Percentiles rank a stretch among this genome's conserved stretches.
phyloP scores from a whole-genome alignment of 306 rosid genomes.

The Echinosophora koreensis region DNA sequence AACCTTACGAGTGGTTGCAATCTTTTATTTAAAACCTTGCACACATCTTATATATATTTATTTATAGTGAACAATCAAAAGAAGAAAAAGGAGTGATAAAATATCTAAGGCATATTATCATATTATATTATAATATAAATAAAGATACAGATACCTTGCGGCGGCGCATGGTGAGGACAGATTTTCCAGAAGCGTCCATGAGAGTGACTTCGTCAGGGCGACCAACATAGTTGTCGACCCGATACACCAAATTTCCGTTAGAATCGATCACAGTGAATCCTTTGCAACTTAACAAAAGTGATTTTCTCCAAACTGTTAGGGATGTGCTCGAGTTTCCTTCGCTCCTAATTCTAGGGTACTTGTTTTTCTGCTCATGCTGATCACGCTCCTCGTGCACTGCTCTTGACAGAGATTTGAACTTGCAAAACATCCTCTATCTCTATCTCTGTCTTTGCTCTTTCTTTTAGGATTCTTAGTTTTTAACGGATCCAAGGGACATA shows the following conservation, averaged over 20 bases:
- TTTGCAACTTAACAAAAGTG: constrained; percentile 70
- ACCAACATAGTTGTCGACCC: constrained; percentile 78
- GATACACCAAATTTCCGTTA: constrained; percentile 67
- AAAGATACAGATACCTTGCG: constrained; percentile 54
- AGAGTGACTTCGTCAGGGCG: constrained; percentile 68
- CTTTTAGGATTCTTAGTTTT: neutral
- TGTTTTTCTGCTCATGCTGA: constrained; percentile 7
- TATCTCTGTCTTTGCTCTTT: constrained; percentile 13
- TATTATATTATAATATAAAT: no score
- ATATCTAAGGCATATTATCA: no score
- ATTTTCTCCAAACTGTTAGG: constrained; percentile 88
- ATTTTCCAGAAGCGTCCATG: constrained; percentile 81
- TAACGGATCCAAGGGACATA: no score
- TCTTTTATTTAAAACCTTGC: no score
- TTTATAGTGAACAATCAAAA: no score
- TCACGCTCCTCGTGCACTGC: constrained; percentile 59
- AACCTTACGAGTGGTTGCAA: no score
- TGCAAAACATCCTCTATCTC: constrained; percentile 46
- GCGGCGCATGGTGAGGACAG: constrained; percentile 74
- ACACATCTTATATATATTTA: no score
- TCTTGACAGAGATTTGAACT: constrained; percentile 61
- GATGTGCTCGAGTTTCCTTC: constrained; percentile 38
- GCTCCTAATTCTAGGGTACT: constrained; percentile 21
- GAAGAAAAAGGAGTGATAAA: no score
- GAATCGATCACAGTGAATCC: constrained; percentile 87